These are phyloP conservation scores for Sugiyamaella japonica DNA, from an alignment of 1,139 yeast genomes.

Conservation along the genomic window DNA sequence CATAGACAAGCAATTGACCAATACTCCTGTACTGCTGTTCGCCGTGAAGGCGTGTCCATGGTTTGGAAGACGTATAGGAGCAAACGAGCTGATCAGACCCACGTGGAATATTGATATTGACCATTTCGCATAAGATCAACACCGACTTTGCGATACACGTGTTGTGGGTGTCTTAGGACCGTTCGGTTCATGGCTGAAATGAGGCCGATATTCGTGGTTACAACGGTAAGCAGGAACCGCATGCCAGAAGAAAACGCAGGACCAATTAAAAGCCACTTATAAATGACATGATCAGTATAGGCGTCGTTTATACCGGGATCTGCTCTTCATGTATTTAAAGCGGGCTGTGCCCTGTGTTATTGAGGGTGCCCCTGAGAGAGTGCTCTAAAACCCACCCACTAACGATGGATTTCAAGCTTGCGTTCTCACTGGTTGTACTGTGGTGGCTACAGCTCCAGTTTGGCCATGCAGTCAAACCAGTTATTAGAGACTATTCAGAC, in stretches of 20 bases:
- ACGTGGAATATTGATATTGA: not conserved
- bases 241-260: not conserved
- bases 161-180: not conserved
- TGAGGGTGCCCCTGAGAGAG: not conserved
- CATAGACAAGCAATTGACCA: no score
- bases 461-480: constrained; percentile 15
- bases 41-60: no score
- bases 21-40: no score
- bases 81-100: not conserved
- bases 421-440: not conserved
- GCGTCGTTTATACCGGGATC: not conserved
- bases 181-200: not conserved
- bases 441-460: constrained; percentile 10
- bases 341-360: no score
- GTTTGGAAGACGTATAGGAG: not conserved
- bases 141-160: not conserved
- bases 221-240: not conserved
- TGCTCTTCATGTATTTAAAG: no score
- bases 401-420: constrained; percentile 3
- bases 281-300: not conserved
- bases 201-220: not conserved
- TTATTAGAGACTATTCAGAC: constrained; percentile 20
- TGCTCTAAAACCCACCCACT: not conserved
- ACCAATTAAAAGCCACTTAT: not conserved
- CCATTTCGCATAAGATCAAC: not conserved